These are phyloP conservation scores for Phaffia australis DNA, from an alignment of 768 basidiomycete genomes.

Conservation along the genomic window DNA sequence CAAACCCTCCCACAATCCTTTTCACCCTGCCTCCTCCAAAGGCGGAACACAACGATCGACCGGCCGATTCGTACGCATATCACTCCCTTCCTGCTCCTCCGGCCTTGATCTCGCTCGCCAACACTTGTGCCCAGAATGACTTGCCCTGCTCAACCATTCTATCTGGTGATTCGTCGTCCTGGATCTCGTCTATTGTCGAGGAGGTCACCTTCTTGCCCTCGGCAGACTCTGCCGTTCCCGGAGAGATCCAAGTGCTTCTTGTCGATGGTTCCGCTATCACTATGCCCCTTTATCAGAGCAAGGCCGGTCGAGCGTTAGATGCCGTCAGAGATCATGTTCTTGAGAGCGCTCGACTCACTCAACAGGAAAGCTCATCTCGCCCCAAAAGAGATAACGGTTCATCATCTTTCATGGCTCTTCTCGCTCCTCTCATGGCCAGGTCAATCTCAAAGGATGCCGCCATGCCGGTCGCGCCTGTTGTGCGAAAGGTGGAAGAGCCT, in stretches of 20 bases:
- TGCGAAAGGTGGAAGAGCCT: background rate
- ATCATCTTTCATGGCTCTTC: slow-evolving; percentile 34
- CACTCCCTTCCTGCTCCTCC: slow-evolving; percentile 36
- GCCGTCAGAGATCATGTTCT: slow-evolving; percentile 22
- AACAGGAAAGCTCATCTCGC: background rate
- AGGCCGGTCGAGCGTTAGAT: slow-evolving; percentile 6
- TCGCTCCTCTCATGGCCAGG: slow-evolving; percentile 32
- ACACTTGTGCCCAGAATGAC: slow-evolving; percentile 34
- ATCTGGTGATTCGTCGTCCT: slow-evolving; percentile 37
- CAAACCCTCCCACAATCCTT: slow-evolving; percentile 38
- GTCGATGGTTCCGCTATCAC: slow-evolving; percentile 32
- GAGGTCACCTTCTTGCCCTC: slow-evolving; percentile 38
- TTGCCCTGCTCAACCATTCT: slow-evolving; percentile 37
- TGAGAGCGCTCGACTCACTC: slow-evolving; percentile 16
- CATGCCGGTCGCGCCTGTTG: background rate
- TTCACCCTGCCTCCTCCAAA: slow-evolving; percentile 36
- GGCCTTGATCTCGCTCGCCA: slow-evolving; percentile 34
- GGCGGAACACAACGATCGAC: background rate
- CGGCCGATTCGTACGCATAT: slow-evolving; percentile 23
- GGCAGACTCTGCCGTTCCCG: background rate
- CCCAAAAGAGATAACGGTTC: slow-evolving; percentile 23
- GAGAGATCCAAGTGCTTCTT: slow-evolving; percentile 31
- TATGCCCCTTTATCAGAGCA: slow-evolving; percentile 28
- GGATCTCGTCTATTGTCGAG: slow-evolving; percentile 37
- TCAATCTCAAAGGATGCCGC: background rate